These are phyloP conservation scores for Verticillium longisporum DNA, from an alignment of 2,329 filamentous ascomycete genomes.

Conservation along the genomic window DNA sequence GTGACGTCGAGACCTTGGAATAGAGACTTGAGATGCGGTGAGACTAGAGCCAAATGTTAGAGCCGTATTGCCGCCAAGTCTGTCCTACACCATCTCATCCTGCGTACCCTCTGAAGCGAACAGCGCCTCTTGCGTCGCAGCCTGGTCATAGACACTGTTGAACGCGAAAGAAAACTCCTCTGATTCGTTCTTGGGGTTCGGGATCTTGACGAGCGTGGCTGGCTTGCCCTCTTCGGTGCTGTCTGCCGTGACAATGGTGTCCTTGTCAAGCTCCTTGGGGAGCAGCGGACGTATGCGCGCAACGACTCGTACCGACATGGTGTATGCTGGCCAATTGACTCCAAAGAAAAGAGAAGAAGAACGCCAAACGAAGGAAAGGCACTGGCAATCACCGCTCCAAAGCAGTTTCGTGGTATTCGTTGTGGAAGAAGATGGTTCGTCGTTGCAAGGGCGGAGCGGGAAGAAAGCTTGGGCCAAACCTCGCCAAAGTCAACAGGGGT, in stretches of 20 bases:
- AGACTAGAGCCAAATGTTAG: constrained; percentile 46
- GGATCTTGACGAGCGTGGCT: constrained; percentile 73
- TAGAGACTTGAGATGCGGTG: constrained; percentile 83
- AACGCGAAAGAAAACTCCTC: constrained; percentile 95
- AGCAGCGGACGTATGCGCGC: constrained; percentile 85
- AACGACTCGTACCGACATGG: constrained; percentile 73
- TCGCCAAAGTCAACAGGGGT: background rate
- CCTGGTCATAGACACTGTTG: constrained; percentile 82
- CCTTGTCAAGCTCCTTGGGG: constrained; percentile 76
- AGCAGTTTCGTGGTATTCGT: constrained; percentile 5
- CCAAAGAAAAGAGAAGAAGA: background rate
- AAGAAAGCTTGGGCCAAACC: background rate
- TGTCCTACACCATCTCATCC: constrained; percentile 1
- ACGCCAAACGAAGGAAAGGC: background rate
- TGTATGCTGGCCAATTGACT: constrained; percentile 7
- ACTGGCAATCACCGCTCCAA: background rate
- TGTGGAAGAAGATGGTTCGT: constrained; percentile 1
- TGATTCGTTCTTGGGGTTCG: constrained; percentile 84
- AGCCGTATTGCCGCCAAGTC: constrained; percentile 1
- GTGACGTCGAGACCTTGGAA: constrained; percentile 86
- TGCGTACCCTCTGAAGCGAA: constrained; percentile 80
- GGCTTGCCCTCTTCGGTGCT: constrained; percentile 54
- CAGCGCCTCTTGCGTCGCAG: constrained; percentile 75
- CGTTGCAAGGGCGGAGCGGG: constrained; percentile 3
- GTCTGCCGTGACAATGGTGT: constrained; percentile 72